Percentiles rank a stretch among this genome's conserved stretches.
Conservation (phyloP, 176 grass and related monocot species). For the Oryza brachyantha region DNA sequence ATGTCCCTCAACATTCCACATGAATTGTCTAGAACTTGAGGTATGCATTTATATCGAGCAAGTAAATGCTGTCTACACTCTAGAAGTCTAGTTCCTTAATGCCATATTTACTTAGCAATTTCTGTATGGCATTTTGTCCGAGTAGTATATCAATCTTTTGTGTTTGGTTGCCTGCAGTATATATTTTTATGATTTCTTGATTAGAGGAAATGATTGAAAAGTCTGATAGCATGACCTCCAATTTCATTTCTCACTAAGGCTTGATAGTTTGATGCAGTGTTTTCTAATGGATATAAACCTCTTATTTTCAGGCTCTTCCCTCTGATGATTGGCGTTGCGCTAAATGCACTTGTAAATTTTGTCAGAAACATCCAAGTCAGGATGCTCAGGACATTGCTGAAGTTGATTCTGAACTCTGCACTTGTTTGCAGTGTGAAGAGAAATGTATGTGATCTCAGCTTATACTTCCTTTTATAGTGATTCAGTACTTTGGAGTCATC, state of each 20-base stretch:
- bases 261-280: neutral
- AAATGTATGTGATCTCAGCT: conserved; percentile 65
- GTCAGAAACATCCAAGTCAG: conserved; percentile 51
- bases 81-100: conserved; percentile 11
- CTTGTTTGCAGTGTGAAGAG: conserved; percentile 68
- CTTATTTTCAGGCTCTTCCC: conserved; percentile 68
- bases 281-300: conserved; percentile 25
- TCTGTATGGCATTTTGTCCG: neutral
- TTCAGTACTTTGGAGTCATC: conserved; percentile 16
- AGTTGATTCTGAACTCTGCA: conserved; percentile 48
- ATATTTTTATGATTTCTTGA: conserved; percentile 6
- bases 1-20: conserved; percentile 95
- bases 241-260: conserved; percentile 6
- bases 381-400: conserved; percentile 36
- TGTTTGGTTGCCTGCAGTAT: neutral
- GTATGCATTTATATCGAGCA: conserved; percentile 38
- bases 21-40: conserved; percentile 80
- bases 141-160: conserved; percentile 6
- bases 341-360: conserved; percentile 93
- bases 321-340: conserved; percentile 84
- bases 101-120: conserved; percentile 16
- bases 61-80: conserved; percentile 4
- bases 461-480: conserved; percentile 18
- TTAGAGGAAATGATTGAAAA: conserved; percentile 8
- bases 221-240: neutral